Evolutionary conservation across 2,329 filamentous ascomycete species (phyloP).

Genomic region (Cryphonectria japonica): DNA sequence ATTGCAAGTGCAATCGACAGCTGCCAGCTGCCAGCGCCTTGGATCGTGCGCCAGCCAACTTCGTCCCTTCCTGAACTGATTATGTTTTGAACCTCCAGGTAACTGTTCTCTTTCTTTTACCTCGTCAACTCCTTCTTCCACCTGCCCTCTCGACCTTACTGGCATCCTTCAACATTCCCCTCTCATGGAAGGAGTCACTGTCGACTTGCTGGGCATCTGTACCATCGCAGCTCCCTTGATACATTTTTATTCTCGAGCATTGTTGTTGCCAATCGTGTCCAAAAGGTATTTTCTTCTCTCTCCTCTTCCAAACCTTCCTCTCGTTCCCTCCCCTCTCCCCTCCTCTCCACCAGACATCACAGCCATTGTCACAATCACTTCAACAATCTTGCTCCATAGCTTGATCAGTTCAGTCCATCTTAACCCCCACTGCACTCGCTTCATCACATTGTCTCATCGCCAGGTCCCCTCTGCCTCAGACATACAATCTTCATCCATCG

Average conservation of each 20-base stretch:
- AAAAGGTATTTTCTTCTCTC: slow-evolving; percentile 16
- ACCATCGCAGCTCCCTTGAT: slow-evolving; percentile 22
- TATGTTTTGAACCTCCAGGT: neutral
- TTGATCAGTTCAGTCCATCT: slow-evolving; percentile 58
- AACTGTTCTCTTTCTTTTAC: slow-evolving; percentile 31
- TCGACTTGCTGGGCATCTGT: slow-evolving; percentile 3
- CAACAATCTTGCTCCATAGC: slow-evolving; percentile 61
- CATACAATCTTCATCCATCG: slow-evolving; percentile 20
- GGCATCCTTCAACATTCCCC: slow-evolving; percentile 1
- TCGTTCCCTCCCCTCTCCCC: slow-evolving; percentile 31
- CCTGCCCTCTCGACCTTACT: neutral
- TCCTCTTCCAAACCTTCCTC: slow-evolving; percentile 13
- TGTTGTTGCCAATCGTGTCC: slow-evolving; percentile 10
- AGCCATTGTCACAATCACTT: slow-evolving; percentile 50
- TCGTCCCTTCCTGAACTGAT: slow-evolving; percentile 15
- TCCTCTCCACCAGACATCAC: slow-evolving; percentile 39
- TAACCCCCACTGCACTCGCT: slow-evolving; percentile 54
- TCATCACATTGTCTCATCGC: slow-evolving; percentile 49
- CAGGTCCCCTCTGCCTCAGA: slow-evolving; percentile 23
- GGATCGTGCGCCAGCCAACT: neutral
- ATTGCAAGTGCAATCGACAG: neutral
- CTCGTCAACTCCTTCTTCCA: slow-evolving; percentile 8
- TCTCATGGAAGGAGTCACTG: slow-evolving; percentile 1
- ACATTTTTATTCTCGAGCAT: slow-evolving; percentile 11
- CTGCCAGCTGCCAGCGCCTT: neutral